phyloP scores from a whole-genome alignment of 106 monocot genomes.

The Gastrodia elata region DNA sequence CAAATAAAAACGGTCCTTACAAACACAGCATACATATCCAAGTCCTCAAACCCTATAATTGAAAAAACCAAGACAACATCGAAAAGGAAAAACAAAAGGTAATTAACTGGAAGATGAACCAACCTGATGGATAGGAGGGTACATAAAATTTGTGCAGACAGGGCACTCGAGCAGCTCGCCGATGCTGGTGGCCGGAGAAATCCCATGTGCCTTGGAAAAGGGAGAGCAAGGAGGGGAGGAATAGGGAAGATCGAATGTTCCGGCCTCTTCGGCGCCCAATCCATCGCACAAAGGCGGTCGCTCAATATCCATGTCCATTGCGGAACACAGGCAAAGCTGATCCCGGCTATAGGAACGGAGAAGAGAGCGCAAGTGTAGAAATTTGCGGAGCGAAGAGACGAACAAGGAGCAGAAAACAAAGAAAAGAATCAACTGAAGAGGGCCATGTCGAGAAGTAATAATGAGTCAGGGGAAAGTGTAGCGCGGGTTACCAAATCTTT shows the following conservation, averaged over 20 bases:
- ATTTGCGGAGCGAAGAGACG: no score
- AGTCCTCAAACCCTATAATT: background rate
- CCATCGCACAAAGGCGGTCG: constrained; percentile 31
- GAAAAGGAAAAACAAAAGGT: background rate
- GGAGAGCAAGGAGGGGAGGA: constrained; percentile 8
- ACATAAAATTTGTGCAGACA: constrained; percentile 64
- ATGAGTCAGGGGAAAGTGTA: no score
- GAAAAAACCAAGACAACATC: background rate
- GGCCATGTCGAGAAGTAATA: no score
- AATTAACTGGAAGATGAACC: background rate
- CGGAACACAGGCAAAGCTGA: background rate
- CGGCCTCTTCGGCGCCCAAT: constrained; percentile 26
- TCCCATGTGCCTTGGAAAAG: constrained; percentile 23
- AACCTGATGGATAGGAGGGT: constrained; percentile 65
- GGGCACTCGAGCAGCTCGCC: constrained; percentile 61
- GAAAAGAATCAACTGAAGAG: no score
- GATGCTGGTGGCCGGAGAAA: constrained; percentile 31
- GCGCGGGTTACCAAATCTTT: no score
- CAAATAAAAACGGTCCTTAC: no score
- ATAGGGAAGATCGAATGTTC: no score
- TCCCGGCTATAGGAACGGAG: no score
- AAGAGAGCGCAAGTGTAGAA: no score
- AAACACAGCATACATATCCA: no score
- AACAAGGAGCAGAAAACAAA: no score
- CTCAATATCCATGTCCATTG: constrained; percentile 35